phyloP scores from a whole-genome alignment of 2,329 filamentous ascomycete species.

The Microcera coccophila region DNA sequence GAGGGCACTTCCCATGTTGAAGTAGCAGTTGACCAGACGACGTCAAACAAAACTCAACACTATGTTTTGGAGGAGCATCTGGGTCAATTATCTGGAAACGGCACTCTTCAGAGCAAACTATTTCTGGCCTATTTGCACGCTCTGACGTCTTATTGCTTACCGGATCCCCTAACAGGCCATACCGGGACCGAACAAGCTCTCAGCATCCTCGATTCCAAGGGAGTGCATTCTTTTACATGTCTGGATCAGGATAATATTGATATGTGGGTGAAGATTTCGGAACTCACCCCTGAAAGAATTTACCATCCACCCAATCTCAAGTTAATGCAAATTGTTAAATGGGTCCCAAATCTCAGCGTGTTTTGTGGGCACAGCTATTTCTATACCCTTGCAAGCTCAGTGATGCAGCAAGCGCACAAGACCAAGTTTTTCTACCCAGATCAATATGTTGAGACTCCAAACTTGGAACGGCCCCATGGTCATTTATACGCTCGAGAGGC shows the following conservation, averaged over 20 bases:
- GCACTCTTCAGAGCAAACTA: conserved; percentile 49
- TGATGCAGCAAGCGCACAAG: background rate
- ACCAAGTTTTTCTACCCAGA: background rate
- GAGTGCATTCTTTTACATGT: conserved; percentile 30
- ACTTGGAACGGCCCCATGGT: background rate
- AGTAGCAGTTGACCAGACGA: conserved; percentile 32
- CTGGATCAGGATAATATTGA: conserved; percentile 14
- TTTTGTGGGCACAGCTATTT: background rate
- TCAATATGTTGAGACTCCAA: background rate
- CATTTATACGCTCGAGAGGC: conserved; percentile 14
- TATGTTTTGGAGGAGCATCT: conserved; percentile 50
- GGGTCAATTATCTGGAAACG: conserved; percentile 48
- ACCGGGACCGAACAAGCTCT: conserved; percentile 34
- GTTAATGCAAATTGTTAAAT: accelerated
- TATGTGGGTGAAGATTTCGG: conserved; percentile 3
- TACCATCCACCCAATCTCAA: background rate
- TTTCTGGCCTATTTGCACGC: conserved; percentile 51
- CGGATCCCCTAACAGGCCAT: conserved; percentile 44
- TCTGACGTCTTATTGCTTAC: conserved; percentile 49
- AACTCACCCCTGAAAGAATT: conserved; percentile 7
- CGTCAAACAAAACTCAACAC: conserved; percentile 28
- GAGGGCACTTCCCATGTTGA: conserved; percentile 26
- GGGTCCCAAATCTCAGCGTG: background rate
- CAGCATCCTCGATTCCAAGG: background rate
- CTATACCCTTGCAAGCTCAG: background rate